These are phyloP conservation scores for Gynochthodes officinalis DNA, from an alignment of 257 asterid species.

Conservation along the genomic window DNA sequence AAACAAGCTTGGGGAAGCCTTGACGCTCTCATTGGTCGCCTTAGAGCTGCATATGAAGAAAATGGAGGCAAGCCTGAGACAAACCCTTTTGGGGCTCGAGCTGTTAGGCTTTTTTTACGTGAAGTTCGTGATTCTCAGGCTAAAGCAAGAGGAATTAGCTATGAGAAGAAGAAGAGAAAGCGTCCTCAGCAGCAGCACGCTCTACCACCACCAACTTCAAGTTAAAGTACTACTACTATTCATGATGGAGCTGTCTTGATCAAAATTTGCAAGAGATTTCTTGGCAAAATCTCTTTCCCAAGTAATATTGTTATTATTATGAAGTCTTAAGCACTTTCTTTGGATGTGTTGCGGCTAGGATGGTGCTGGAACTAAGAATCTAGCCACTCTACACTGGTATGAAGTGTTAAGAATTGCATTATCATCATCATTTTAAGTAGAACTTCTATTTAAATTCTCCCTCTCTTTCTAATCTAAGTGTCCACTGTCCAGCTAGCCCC, in stretches of 20 bases:
- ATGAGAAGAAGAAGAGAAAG: conserved; percentile 85
- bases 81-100: conserved; percentile 84
- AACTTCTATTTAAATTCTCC: not conserved
- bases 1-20: conserved; percentile 88
- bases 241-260: not conserved
- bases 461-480: conserved; percentile 11
- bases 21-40: conserved; percentile 81
- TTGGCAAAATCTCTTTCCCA: conserved; percentile 8
- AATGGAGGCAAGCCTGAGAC: conserved; percentile 76
- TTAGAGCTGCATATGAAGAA: conserved; percentile 83
- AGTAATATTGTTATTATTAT: not conserved
- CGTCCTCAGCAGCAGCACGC: conserved; percentile 34
- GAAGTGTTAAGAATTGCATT: not conserved
- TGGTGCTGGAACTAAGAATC: not conserved
- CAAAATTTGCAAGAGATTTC: conserved; percentile 24
- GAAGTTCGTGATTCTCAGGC: conserved; percentile 79
- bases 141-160: conserved; percentile 78
- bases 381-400: not conserved
- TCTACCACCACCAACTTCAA: conserved; percentile 28
- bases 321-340: no score
- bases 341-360: not conserved
- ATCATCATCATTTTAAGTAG: not conserved
- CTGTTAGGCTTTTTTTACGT: conserved; percentile 67
- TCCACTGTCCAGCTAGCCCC: not conserved
- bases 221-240: not conserved